phyloP scores from a whole-genome alignment of 495 filamentous ascomycete genomes.

The Copromyces sp. region DNA sequence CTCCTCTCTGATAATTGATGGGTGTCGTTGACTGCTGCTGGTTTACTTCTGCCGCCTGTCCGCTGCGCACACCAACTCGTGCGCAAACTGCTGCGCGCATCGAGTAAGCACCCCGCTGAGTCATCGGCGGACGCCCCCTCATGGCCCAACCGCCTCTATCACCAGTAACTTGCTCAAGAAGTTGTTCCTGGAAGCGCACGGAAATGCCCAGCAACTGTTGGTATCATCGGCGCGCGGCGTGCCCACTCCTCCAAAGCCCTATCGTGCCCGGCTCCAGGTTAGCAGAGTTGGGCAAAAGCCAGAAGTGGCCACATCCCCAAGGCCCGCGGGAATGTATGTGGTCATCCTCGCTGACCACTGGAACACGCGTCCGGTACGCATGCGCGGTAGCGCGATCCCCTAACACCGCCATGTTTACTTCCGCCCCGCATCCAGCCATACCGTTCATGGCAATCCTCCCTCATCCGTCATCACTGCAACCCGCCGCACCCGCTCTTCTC shows the following conservation, averaged over 20 bases:
- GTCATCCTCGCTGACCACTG: background rate
- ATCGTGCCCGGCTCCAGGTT: no score
- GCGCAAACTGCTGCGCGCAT: background rate
- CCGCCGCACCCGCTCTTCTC: fast-evolving
- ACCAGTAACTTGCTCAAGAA: no score
- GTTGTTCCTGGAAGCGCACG: background rate
- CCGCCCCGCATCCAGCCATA: background rate
- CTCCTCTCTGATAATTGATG: background rate
- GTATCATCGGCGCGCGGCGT: background rate
- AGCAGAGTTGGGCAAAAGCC: background rate
- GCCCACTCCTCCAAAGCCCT: background rate
- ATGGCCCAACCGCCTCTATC: background rate
- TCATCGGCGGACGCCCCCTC: background rate
- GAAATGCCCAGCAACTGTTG: background rate
- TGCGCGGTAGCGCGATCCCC: background rate
- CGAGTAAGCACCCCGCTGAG: background rate
- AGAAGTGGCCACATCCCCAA: background rate
- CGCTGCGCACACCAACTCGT: background rate
- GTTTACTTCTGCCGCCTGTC: background rate
- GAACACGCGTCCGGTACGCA: background rate
- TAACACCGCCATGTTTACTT: background rate
- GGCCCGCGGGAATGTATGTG: background rate
- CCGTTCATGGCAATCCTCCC: background rate
- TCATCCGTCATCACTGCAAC: background rate
- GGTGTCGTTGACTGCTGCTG: background rate